Evolutionary conservation across 2,329 filamentous ascomycete genomes (phyloP).

Genomic region (Neofusicoccum cordaticola): DNA sequence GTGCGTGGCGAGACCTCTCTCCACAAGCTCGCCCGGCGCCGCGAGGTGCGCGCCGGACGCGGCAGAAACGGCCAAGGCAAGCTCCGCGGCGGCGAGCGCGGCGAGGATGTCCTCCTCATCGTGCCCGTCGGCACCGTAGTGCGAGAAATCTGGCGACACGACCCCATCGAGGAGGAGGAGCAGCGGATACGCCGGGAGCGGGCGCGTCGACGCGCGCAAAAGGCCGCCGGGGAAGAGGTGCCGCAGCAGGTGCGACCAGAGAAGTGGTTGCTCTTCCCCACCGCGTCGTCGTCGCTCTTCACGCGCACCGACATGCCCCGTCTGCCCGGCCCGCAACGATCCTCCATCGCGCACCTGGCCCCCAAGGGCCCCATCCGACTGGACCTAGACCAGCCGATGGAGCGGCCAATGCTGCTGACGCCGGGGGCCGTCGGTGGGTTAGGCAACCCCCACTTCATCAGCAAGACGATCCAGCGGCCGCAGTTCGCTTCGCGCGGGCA

Average conservation of each 20-base stretch:
- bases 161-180: constrained; percentile 69
- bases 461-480: constrained; percentile 69
- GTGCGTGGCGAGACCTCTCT: constrained; percentile 86
- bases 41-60: constrained; percentile 69
- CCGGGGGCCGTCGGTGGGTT: constrained; percentile 85
- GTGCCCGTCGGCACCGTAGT: constrained; percentile 93
- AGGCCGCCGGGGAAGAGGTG: constrained; percentile 36
- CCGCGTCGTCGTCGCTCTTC: constrained; percentile 69
- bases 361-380: constrained; percentile 66
- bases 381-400: constrained; percentile 65
- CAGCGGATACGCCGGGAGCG: constrained; percentile 19
- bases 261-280: constrained; percentile 86
- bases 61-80: constrained; percentile 79
- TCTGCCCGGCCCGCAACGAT: constrained; percentile 55
- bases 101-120: constrained; percentile 81
- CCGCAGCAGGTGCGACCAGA: constrained; percentile 47
- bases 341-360: constrained; percentile 62
- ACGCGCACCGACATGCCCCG: constrained; percentile 57
- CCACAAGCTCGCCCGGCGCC: constrained; percentile 80
- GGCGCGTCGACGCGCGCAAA: constrained; percentile 30
- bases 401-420: constrained; percentile 78
- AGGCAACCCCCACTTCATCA: constrained; percentile 90
- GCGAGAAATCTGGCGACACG: constrained; percentile 73
- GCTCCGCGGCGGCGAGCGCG: constrained; percentile 69
- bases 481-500: constrained; percentile 89